These are phyloP conservation scores for Globisporangium megalacanthum DNA, from an alignment of 352 stramenopile genomes.

Conservation along the genomic window DNA sequence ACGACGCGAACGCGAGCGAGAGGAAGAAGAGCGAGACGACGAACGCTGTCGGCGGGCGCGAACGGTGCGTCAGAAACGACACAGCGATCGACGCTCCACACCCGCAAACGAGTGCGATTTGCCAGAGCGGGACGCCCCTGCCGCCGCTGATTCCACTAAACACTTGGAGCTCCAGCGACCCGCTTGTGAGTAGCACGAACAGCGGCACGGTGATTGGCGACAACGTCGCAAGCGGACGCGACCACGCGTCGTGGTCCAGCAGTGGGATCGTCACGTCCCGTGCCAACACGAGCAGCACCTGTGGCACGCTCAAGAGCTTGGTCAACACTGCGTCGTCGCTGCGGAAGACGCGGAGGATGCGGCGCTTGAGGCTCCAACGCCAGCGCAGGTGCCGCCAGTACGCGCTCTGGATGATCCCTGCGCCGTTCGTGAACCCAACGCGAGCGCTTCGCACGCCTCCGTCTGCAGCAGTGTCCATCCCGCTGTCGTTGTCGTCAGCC, in stretches of 20 bases:
- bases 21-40: conserved; percentile 52
- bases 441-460: background rate
- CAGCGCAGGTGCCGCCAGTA: conserved; percentile 73
- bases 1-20: conserved; percentile 69
- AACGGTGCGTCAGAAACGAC: conserved; percentile 63
- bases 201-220: conserved; percentile 80
- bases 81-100: conserved; percentile 50
- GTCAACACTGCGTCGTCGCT: conserved; percentile 34
- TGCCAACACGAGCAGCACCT: conserved; percentile 39
- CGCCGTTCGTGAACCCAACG: conserved; percentile 33
- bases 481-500: background rate
- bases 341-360: conserved; percentile 35
- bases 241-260: conserved; percentile 67
- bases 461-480: background rate
- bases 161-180: conserved; percentile 10
- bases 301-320: conserved; percentile 49
- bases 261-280: conserved; percentile 70
- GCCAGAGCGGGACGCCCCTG: conserved; percentile 32
- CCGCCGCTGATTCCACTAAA: conserved; percentile 17
- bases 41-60: conserved; percentile 42
- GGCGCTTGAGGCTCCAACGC: conserved; percentile 56
- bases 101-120: conserved; percentile 24
- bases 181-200: conserved; percentile 72
- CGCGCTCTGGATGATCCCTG: conserved; percentile 32
- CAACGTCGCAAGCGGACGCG: conserved; percentile 76